Evolutionary conservation across 2,329 filamentous ascomycete species (phyloP), one percentile per base, ranked within the genome.

Genomic region (Aspergillus alliaceus): DNA sequence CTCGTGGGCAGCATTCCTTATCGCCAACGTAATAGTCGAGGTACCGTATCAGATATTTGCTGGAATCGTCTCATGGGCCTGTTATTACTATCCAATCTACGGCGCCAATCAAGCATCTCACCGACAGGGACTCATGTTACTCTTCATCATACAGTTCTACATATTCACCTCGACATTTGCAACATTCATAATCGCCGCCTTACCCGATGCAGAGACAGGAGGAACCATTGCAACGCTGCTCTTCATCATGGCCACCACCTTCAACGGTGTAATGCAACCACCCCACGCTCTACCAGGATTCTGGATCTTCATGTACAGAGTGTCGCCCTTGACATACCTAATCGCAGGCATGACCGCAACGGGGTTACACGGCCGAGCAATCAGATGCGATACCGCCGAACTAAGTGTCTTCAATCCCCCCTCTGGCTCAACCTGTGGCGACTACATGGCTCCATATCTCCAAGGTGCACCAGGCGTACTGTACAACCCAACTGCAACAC

Each of bases 231-330:
- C 89, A 66, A 90, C 91, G 61, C 71, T 93, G 57, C 76, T 89
- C 65, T 93, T 93, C 77, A 86, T 83, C 34, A 79, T 93, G 54
- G 86, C 82, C 59, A 79, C 93, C 53, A 84, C 91, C 66, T 93
- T 93, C 81, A 90, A 87, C 67, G 74, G 75, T 80, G 88, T 95
- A 50, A 82, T 96, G 60, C 86, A 86, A 27, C 77, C 79, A 6
- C 87, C 88, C 0, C 73, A 76, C 2, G 72, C 76, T 2, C 82
- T 93, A 32, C 89, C 90, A 0, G 77, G 84, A 6, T 92, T 93
- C 81, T 93, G 90, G 89, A 86, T 88, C 65, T 91, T 91, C 79
- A 90, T 92, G 87, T 93, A 93, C 75, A 85, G 89, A 47, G 77
- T 92, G 49, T 91, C 88, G 0, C 91, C 92, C 0, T 90, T 96